Base-by-base conservation (phyloP, 1,284 basidiomycete genomes). In the Heterobasidion annosum region DNA sequence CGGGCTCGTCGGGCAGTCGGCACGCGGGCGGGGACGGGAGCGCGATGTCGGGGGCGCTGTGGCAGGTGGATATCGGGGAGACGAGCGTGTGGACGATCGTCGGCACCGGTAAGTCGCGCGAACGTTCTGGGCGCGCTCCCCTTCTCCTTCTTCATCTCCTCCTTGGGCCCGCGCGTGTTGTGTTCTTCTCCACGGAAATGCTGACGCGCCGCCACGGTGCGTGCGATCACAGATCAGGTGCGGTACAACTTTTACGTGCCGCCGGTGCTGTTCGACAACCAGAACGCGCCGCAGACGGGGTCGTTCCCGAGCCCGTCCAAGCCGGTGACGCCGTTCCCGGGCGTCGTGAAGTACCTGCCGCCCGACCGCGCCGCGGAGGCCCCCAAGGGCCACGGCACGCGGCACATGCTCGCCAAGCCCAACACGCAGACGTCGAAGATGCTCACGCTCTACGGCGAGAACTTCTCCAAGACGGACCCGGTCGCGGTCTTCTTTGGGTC, bases 11-110 rank as follows among this genome's bases (percentile, higher is more conserved):
- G 12, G 77, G 81, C 46, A 74, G 75, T 50, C 73, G 85, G 42
- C 78, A 84, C 52, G 81, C 81, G 32, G 73, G 77, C 34, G 81
- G 82, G 61, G 86, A 89, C 56, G 67, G 78, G 45, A 77, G 80
- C 44, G 81, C 82, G 25, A 25, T 25, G 46, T 89, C 87, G 2
- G 89, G 89, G 53, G 87, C 89, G 15, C 74, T 91, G 25, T 92
- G 90, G 89, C 85, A 88, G 64, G 87, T 91, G 54, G 88, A 91
- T 67, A 89, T 91, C 57, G 88, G 88, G 56, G 91, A 93, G 70
- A 91, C 89, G 43, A 91, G 91, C 66, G 87, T 94, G 42, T 95
- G 93, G 93, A 93, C 91, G 13, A 92, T 95, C 61, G 91, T 93
- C 58, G 91, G 92, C 60, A 92, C 89, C 59, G 88, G 87, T 89